Evolutionary conservation across 2,329 filamentous ascomycete genomes (phyloP).

Genomic region (Apiospora kogelbergensis): DNA sequence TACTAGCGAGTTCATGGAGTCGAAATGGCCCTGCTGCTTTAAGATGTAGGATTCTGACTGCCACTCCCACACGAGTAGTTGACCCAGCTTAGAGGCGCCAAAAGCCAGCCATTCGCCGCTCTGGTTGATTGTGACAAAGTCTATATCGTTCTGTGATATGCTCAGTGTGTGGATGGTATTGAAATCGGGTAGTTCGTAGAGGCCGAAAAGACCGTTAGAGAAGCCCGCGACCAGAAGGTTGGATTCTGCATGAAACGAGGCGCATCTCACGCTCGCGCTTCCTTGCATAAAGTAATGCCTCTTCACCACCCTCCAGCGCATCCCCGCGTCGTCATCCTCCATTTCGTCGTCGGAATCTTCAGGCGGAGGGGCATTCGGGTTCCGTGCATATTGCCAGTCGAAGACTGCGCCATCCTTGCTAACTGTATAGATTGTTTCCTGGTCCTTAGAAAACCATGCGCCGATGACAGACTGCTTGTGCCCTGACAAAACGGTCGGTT

Average conservation of each 20-base stretch:
- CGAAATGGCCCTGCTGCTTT: conserved; percentile 97
- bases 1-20: conserved; percentile 88
- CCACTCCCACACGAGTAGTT: conserved; percentile 99
- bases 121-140: conserved; percentile 91
- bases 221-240: conserved; percentile 97
- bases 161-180: conserved; percentile 90
- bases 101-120: conserved; percentile 97
- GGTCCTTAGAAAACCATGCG: conserved; percentile 96
- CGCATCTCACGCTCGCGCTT: conserved; percentile 81
- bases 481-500: conserved; percentile 84
- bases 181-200: conserved; percentile 96
- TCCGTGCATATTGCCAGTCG: conserved; percentile 79
- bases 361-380: conserved; percentile 52
- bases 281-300: conserved; percentile 94
- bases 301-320: conserved; percentile 89
- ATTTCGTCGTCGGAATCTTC: conserved; percentile 60
- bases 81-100: conserved; percentile 90
- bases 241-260: conserved; percentile 82
- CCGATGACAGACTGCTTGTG: conserved; percentile 87
- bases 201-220: conserved; percentile 87
- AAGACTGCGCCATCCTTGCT: conserved; percentile 98
- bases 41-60: conserved; percentile 98
- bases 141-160: conserved; percentile 96
- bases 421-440: conserved; percentile 93
- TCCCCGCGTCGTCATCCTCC: conserved; percentile 62